Base-by-base conservation (phyloP, 352 stramenopile species). In the Phytopythium kandeliae region DNA sequence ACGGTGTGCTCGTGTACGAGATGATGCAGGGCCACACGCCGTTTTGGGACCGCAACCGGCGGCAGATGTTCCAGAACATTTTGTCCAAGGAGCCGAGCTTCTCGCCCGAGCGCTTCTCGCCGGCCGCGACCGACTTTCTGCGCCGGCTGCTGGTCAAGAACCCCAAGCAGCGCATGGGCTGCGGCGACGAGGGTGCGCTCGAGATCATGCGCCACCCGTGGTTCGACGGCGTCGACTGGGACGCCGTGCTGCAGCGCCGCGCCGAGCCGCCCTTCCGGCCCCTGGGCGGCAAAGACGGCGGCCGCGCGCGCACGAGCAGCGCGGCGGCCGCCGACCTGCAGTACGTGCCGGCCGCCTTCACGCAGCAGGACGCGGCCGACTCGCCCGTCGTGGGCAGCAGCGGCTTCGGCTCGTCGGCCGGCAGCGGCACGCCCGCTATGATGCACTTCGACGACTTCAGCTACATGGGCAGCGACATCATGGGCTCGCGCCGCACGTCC, bases 391-490 rank as follows among this genome's bases (percentile, higher is more conserved):
- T 87, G 28, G 66, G 74, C 45, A 65, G 70, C 45, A 65, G 70
- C 15, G 59, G 86, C 19, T 62, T 58, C 16, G 65, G 63, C 8
- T 72, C 63, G 7, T 67, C 56, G 1, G 38, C 16, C 35, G 74
- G 76, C 26, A 86, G 74, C 17, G 71, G 58, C n/a, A 67, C 79
- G 25, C 67, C 56, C 44, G 65, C 82, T 59, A 77, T 81, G 33
- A 90, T 90, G 80, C 80, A 92, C 59, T 93, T 93, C 40, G 83
- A 93, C 30, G 78, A 92, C 58, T 93, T 92, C 54, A 90, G 76
- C 44, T 93, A 92, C 62, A 91, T 91, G 81, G 83, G 80, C 50
- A 93, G 82, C 57, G 82, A 91, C 46, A 82, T 93, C 48, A 86
- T 89, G 60, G 82, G 82, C 28, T 91, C 79, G 25, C 73, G 82